Evolutionary conservation across 164 flowering plant genomes (phyloP), one percentile per base, ranked within the genome.

Genomic region (Sedum album): DNA sequence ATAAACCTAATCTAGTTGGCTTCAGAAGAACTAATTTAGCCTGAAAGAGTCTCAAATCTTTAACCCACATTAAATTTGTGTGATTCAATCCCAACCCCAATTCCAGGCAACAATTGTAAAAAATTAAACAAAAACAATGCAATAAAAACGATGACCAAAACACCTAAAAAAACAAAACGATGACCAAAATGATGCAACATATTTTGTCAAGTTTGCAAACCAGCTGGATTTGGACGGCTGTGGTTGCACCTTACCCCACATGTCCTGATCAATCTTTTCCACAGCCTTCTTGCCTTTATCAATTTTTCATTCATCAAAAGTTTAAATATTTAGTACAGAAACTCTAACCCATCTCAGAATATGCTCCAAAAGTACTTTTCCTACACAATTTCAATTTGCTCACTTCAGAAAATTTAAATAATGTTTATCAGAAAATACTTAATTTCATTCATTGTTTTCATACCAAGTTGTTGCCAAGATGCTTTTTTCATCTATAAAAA

Each of bases 191-290:
- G 60, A 53, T 53, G 60, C 60, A 53, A 53, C 31, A 53, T 53
- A 30, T 55, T 23, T 55, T 55, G 60, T 55, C 60, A 55, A 55
- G 25, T 13, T 55, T 6, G 60, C 60, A 55, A 55, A 55, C 60
- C 30, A 55, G 60, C 60, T 25, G 60, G 60, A 53, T 6, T 11
- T 53, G 60, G 60, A 55, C 60, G 60, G 60, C 31, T 55, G 30
- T 13, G 31, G 60, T 55, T 55, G 60, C 31, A 21, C 31, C 31
- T 23, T 25, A 55, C 31, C 60, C 31, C 60, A 55, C 60, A 25
- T 25, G 60, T 55, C 0, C 60, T 25, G 14, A 55, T 23, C 60
- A 53, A 20, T 23, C 21, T 53, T 53, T n/a, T n/a, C n/a, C n/a
- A n/a, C n/a, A n/a, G n/a, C n/a, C n/a, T 23, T 11, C 30, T 20